Base-by-base conservation (phyloP, 1,284 basidiomycete species). In the Ganoderma sinense region DNA sequence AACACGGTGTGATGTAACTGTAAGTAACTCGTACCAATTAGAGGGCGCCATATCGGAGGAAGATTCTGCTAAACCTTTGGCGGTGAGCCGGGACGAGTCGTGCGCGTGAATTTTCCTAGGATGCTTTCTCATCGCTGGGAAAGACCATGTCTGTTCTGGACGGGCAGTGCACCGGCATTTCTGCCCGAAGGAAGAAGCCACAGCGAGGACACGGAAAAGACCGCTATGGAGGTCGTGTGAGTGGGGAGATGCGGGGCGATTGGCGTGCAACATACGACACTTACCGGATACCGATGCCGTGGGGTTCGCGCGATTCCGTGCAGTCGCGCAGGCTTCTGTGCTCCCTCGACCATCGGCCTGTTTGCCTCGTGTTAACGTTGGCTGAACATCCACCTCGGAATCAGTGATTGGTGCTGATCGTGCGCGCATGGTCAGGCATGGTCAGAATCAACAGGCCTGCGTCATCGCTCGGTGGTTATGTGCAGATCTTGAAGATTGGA, bases 281-380 rank as follows among this genome's bases (percentile, higher is more conserved):
- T 85, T 87, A 41, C 91, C 91, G 53, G 53, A 31, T 33, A 18
- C 16, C 48, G 20, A 88, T 65, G 78, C 92, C 2, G n/a, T 86
- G 18, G 87, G 86, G 5, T 78, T 84, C 26, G 81, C 8, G 29
- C 16, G 33, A 56, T 8, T 56, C 29, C 16, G 80, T 59, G 82
- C 36, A 11, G 1, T 11, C 11, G 36, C n/a, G n/a, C n/a, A n/a
- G n/a, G n/a, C 92, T 23, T 89, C 91, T 5, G 80, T 89, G 3
- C 87, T 89, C 59, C 59, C 59, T 43, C 40, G 59, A 40, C 29
- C 14, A 26, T 10, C 39, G 26, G 59, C 39, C 1, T 36, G 33
- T 4, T 59, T 23, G 36, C 33, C 36, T 39, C n/a, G 33, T 39
- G 33, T 13, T 39, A 10, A 59, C 7, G 18, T 45, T 20, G 20